These are phyloP conservation scores for Diaporthe vaccinii DNA, from an alignment of 2,329 filamentous ascomycete genomes.

Conservation along the genomic window DNA sequence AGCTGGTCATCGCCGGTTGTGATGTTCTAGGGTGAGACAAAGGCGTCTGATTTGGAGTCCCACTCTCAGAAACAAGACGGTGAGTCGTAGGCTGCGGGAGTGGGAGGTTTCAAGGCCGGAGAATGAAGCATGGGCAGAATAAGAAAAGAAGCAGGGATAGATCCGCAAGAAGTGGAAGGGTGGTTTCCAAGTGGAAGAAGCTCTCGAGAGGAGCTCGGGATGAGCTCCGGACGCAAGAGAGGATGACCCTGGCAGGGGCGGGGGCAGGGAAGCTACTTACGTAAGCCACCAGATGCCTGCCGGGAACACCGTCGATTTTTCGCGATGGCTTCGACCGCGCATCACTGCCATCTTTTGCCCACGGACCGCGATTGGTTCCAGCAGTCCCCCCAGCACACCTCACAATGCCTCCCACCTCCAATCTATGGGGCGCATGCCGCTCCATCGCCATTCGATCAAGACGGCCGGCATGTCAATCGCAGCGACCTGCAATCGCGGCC, in stretches of 20 bases:
- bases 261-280: neutral
- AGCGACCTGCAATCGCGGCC: slow-evolving; percentile 46
- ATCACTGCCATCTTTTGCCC: neutral
- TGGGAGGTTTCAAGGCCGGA: neutral
- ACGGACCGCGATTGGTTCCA: slow-evolving; percentile 18
- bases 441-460: slow-evolving; percentile 56
- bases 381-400: slow-evolving; percentile 39
- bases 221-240: neutral
- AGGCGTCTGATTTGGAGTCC: neutral
- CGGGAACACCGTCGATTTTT: slow-evolving; percentile 24
- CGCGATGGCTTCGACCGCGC: slow-evolving; percentile 32
- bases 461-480: slow-evolving; percentile 46
- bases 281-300: neutral
- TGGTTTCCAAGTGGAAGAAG: neutral
- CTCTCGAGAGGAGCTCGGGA: neutral
- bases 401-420: slow-evolving; percentile 69
- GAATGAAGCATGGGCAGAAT: neutral
- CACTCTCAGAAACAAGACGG: slow-evolving; percentile 1
- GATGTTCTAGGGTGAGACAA: slow-evolving; percentile 20
- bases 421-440: slow-evolving; percentile 60
- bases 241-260: neutral
- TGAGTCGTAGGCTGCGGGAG: neutral
- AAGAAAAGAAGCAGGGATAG: slow-evolving; percentile 14
- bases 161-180: neutral
- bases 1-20: neutral